Conservation (phyloP, 192 early-diverging fungal genomes). For the Podila epigama region DNA sequence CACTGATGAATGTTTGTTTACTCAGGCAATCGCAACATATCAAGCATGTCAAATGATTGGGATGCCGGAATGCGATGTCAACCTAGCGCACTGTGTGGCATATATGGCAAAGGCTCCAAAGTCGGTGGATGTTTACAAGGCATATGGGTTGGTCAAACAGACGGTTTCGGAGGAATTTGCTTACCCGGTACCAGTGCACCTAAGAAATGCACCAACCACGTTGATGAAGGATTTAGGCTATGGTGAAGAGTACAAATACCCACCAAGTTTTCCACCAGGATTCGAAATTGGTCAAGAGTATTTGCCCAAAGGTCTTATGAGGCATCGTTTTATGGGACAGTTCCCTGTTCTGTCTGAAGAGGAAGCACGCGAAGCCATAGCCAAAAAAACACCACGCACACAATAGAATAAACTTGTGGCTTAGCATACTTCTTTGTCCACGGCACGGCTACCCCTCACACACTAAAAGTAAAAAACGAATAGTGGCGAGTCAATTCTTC, state of each 20-base stretch:
- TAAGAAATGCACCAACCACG: slow-evolving; percentile 82
- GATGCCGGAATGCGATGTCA: slow-evolving; percentile 92
- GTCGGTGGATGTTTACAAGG: slow-evolving; percentile 82
- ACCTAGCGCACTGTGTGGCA: slow-evolving; percentile 79
- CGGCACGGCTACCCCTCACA: too few relatives aligned
- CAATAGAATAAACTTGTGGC: not conserved
- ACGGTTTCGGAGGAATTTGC: slow-evolving; percentile 64
- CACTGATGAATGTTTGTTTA: too few relatives aligned
- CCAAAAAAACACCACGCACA: not conserved
- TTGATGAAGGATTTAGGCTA: slow-evolving; percentile 87
- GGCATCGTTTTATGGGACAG: slow-evolving; percentile 64
- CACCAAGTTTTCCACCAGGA: slow-evolving; percentile 74
- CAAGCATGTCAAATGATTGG: slow-evolving; percentile 89
- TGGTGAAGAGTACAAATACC: slow-evolving; percentile 83
- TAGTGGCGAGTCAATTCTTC: too few relatives aligned
- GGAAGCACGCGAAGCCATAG: slow-evolving; percentile 12
- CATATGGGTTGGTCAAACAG: slow-evolving; percentile 71
- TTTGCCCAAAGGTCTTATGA: slow-evolving; percentile 71
- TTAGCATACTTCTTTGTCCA: not conserved
- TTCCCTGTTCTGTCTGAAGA: slow-evolving; percentile 19
- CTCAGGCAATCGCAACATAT: slow-evolving; percentile 73
- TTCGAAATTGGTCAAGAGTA: slow-evolving; percentile 79
- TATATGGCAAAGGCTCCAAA: slow-evolving; percentile 86
- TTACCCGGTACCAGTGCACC: slow-evolving; percentile 84
- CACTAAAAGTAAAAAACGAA: too few relatives aligned